Evolutionary conservation across 768 basidiomycete genomes (phyloP).

Genomic region (Trametes villosa): DNA sequence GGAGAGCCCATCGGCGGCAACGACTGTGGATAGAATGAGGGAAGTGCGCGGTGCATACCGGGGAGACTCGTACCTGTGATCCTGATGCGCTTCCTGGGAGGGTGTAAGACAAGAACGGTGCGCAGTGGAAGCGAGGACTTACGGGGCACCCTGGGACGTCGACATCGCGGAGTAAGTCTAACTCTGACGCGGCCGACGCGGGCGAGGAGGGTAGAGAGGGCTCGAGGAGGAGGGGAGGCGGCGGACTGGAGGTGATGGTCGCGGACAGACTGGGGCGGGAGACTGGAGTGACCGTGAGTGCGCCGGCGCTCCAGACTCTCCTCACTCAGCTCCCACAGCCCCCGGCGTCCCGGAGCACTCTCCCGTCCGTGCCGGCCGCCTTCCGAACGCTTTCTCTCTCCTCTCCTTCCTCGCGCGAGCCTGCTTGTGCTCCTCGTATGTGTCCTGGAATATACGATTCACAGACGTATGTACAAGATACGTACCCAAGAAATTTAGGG

Average conservation of each 20-base stretch:
- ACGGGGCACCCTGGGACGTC: constrained; percentile 34
- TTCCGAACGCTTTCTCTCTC: too few species aligned
- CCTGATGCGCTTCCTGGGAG: constrained; percentile 69
- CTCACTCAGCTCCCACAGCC: constrained; percentile 15
- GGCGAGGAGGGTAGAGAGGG: not conserved
- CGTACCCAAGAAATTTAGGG: too few species aligned
- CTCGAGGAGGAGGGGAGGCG: not conserved
- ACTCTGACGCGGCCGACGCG: not conserved
- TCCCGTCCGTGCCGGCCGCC: not conserved
- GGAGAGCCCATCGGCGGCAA: constrained; percentile 91
- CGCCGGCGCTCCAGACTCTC: not conserved
- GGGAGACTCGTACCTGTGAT: constrained; percentile 60
- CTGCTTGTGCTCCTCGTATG: too few species aligned
- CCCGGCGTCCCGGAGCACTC: not conserved
- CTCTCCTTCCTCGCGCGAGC: too few species aligned
- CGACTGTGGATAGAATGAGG: constrained; percentile 57
- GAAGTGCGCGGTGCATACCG: not conserved
- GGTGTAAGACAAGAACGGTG: constrained; percentile 26
- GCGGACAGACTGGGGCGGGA: not conserved
- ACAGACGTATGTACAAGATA: too few species aligned
- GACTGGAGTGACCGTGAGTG: too few species aligned
- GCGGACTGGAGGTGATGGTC: constrained; percentile 7
- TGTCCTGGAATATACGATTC: too few species aligned
- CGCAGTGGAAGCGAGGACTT: constrained; percentile 21
- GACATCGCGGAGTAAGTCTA: constrained; percentile 30